These are phyloP conservation scores for Cryptosporidium meleagridis DNA, from an alignment of 169 alveolate genomes.

Conservation along the genomic window DNA sequence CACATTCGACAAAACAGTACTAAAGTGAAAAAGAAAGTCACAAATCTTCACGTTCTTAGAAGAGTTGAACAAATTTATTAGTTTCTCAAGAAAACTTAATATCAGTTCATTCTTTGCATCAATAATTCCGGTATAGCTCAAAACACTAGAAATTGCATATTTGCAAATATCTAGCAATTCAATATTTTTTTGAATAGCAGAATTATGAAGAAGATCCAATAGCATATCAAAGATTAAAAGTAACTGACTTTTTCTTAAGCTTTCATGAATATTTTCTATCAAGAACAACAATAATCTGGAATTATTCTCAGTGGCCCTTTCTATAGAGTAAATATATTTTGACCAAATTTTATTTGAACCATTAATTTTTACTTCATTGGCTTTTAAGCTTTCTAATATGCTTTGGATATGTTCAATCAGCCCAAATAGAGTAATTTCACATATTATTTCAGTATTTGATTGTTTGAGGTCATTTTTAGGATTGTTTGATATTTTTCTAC, in stretches of 20 bases:
- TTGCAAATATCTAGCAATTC: background rate
- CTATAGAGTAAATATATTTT: constrained; percentile 12
- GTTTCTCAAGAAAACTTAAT: background rate
- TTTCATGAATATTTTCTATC: background rate
- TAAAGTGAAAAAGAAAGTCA: background rate
- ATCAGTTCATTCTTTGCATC: background rate
- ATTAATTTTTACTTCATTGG: background rate
- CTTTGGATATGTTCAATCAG: constrained; percentile 83
- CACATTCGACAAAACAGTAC: background rate
- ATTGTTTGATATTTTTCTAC: background rate
- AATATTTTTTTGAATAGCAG: background rate
- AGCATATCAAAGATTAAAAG: background rate
- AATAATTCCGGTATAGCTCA: background rate
- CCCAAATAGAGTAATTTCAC: constrained; percentile 58
- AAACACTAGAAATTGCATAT: background rate
- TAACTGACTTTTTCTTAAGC: background rate
- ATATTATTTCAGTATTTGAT: constrained; percentile 6
- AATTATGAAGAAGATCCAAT: background rate
- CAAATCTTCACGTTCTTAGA: background rate
- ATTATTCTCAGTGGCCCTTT: constrained; percentile 19
- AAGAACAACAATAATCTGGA: background rate
- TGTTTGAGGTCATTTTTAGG: background rate
- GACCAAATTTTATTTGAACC: background rate
- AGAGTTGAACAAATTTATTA: background rate
- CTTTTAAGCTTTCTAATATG: constrained; percentile 53